phyloP scores from a whole-genome alignment of 768 basidiomycete genomes.

The Hericium coralloides region DNA sequence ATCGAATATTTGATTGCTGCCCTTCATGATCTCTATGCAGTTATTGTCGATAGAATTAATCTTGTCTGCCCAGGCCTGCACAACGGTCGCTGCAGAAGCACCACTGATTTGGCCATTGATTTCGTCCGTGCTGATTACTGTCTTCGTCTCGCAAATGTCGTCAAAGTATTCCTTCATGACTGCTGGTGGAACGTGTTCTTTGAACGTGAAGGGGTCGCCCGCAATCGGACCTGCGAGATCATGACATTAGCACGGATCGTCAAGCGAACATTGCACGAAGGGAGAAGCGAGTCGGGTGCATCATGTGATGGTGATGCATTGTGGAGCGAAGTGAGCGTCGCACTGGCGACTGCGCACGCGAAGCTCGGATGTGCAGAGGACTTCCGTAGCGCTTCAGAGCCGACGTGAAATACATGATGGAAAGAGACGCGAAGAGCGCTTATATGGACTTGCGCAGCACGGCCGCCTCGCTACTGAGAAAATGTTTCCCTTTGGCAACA shows the following conservation, averaged over 20 bases:
- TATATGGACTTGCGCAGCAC: no score
- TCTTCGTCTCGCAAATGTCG: slow-evolving; percentile 31
- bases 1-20: slow-evolving; percentile 26
- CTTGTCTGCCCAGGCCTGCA: slow-evolving; percentile 30
- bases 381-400: no score
- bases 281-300: no score
- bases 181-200: slow-evolving; percentile 24
- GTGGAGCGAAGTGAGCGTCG: not conserved
- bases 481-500: no score
- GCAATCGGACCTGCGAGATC: slow-evolving; percentile 28
- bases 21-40: slow-evolving; percentile 32
- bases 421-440: no score
- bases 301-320: not conserved
- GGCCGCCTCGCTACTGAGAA: no score
- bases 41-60: slow-evolving; percentile 27
- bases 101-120: slow-evolving; percentile 20
- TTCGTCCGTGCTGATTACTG: slow-evolving; percentile 21
- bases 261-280: not conserved
- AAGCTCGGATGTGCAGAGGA: not conserved
- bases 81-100: slow-evolving; percentile 21
- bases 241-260: not conserved
- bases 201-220: slow-evolving; percentile 28
- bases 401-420: no score
- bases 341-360: not conserved
- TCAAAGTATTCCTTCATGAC: slow-evolving; percentile 30